Base-by-base conservation (phyloP, 768 basidiomycete species). In the Obba rivulosa region DNA sequence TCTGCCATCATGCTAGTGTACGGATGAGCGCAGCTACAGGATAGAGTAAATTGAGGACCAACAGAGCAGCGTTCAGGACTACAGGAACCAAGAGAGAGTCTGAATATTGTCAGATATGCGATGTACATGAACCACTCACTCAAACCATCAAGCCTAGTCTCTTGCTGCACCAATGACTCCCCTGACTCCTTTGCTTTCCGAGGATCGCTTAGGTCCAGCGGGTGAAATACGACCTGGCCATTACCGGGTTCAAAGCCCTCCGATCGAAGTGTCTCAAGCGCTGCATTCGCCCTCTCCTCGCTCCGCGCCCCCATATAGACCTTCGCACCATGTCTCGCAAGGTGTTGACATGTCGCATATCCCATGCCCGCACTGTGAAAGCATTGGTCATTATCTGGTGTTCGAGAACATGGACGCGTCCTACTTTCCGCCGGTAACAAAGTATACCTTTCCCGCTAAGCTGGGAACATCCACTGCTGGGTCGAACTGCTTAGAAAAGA, bases 41-140 rank as follows among this genome's bases (percentile, higher is more conserved):
- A 5, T 13, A 31, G 28, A 31, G 13, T 7, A 7, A 5, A 13
- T 7, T 31, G 28, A 25, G 22, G 38, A 35, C 72, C 56, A 49
- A 80, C 81, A 70, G 48, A 16, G 62, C 76, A 22, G 77, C 80
- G 49, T 83, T 83, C 52, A 80, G 80, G 21, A 81, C 80, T 62
- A 34, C 31, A 21, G 40, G 48, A 35, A 11, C 8, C 41, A 34
- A 31, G 37, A 50, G 46, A 39, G 62, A 58, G 43, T 20, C 22
- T 61, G 58, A 13, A 59, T 54, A 46, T 62, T 60, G 44, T 59
- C 58, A 1, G 63, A 62, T 38, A 28, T 13, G 17, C 10, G 45
- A 18, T 20, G 25, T n/a, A 16, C 11, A 13, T 4, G 16, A 8
- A 43, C 2, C 4, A 55, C 69, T 21, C 39, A 73, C 74, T 62